Conservation (phyloP, 768 basidiomycete genomes). For the Rubroboletus satanas region DNA sequence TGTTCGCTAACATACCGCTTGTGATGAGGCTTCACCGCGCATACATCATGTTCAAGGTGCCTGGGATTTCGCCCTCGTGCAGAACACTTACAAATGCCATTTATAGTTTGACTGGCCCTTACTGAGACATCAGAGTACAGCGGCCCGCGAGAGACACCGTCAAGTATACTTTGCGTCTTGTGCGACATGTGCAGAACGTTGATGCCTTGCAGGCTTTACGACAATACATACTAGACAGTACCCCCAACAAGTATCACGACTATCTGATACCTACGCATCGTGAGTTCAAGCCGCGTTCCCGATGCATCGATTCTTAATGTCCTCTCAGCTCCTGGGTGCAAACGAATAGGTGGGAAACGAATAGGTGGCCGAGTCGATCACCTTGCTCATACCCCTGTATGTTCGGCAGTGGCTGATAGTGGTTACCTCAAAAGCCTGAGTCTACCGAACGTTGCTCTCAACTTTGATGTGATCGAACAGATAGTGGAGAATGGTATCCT, state of each 20-base stretch:
- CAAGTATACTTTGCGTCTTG: slow-evolving; percentile 2
- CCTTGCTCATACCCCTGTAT: neutral
- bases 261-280: slow-evolving; percentile 51
- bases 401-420: slow-evolving; percentile 24
- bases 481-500: slow-evolving; percentile 20
- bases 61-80: neutral
- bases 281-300: slow-evolving; percentile 22
- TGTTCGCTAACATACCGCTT: slow-evolving; percentile 51
- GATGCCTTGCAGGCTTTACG: slow-evolving; percentile 34
- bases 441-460: slow-evolving; percentile 23
- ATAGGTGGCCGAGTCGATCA: slow-evolving; percentile 15
- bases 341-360: slow-evolving; percentile 49
- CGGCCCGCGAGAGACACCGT: slow-evolving; percentile 10
- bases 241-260: slow-evolving; percentile 46
- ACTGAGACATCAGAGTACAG: slow-evolving; percentile 8
- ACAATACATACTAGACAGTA: slow-evolving; percentile 44
- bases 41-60: slow-evolving; percentile 46
- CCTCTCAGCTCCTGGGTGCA: slow-evolving; percentile 53
- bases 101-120: slow-evolving; percentile 20
- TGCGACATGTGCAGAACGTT: neutral
- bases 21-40: slow-evolving; percentile 50
- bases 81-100: neutral
- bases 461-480: slow-evolving; percentile 23
- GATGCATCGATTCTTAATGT: neutral
- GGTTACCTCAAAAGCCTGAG: slow-evolving; percentile 22